Evolutionary conservation across 768 basidiomycete species (phyloP).

Genomic region (Auriscalpium orientale): DNA sequence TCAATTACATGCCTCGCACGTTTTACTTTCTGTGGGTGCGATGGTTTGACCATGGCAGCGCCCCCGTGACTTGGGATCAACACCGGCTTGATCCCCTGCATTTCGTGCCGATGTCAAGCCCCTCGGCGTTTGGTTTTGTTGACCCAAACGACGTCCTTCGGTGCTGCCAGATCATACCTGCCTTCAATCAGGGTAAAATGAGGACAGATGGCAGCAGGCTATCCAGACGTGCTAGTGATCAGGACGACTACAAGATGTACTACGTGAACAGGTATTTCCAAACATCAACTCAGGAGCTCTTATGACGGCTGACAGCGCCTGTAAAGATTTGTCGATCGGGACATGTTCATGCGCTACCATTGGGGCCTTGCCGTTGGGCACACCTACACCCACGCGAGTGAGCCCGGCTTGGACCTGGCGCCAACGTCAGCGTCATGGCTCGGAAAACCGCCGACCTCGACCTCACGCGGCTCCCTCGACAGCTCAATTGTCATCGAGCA

Average conservation of each 20-base stretch:
- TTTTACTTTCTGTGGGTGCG: conserved; percentile 1
- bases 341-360: conserved; percentile 14
- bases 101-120: conserved; percentile 25
- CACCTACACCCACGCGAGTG: background rate
- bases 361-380: conserved; percentile 12
- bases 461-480: no score
- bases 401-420: background rate
- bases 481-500: no score
- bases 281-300: background rate
- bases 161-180: conserved; percentile 36
- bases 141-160: conserved; percentile 35
- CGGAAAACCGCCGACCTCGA: no score
- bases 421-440: no score
- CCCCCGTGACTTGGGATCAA: background rate
- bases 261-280: background rate
- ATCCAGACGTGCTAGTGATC: background rate
- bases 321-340: conserved; percentile 15
- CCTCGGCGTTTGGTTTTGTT: conserved; percentile 36
- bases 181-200: conserved; percentile 17
- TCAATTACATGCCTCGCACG: background rate
- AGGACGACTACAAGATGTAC: background rate
- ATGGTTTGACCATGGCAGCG: background rate
- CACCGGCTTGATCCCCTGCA: conserved; percentile 27
- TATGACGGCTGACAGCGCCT: background rate
- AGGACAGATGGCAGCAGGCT: background rate